A percentile compares a stretch with the other conserved stretches of the same genome.
Conservation (phyloP, 352 stramenopile genomes). For the Hyaloperonospora brassicae region DNA sequence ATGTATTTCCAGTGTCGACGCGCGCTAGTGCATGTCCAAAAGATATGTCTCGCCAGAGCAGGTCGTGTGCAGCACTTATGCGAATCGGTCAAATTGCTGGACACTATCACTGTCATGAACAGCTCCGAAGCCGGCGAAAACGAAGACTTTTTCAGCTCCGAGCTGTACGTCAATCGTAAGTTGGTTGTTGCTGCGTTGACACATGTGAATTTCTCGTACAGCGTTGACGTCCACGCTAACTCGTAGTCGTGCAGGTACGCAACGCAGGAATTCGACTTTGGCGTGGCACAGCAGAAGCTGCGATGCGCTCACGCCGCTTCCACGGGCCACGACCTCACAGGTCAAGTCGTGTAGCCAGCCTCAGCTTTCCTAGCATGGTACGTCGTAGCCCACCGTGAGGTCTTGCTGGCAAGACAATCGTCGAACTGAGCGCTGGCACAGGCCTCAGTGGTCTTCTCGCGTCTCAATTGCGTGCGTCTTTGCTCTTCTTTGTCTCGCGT, state of each 20-base stretch:
- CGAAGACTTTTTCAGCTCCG: slow-evolving; percentile 46
- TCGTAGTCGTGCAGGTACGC: slow-evolving; percentile 25
- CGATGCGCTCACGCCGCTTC: slow-evolving; percentile 42
- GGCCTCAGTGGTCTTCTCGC: slow-evolving; percentile 53
- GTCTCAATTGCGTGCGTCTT: slow-evolving; percentile 43
- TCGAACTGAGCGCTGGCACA: slow-evolving; percentile 46
- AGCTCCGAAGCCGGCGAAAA: slow-evolving; percentile 19
- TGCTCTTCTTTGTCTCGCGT: not conserved
- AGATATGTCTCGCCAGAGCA: too few species aligned
- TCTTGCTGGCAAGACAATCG: slow-evolving; percentile 37
- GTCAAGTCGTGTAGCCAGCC: slow-evolving; percentile 71
- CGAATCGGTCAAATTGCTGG: too few species aligned
- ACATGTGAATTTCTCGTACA: not conserved
- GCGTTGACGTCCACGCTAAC: not conserved
- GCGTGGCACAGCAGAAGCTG: slow-evolving; percentile 36
- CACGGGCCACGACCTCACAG: slow-evolving; percentile 69
- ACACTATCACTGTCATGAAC: slow-evolving; percentile 6
- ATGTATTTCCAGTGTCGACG: too few species aligned
- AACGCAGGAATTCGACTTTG: slow-evolving; percentile 46
- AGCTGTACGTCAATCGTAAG: slow-evolving; percentile 56
- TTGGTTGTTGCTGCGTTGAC: slow-evolving; percentile 9
- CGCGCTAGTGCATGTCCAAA: too few species aligned
- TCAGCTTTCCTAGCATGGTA: slow-evolving; percentile 56
- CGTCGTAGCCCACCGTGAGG: slow-evolving; percentile 27
- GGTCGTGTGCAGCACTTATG: too few species aligned